phyloP scores from a whole-genome alignment of 2,329 filamentous ascomycete species.

The Purpureocillium lavendulum region DNA sequence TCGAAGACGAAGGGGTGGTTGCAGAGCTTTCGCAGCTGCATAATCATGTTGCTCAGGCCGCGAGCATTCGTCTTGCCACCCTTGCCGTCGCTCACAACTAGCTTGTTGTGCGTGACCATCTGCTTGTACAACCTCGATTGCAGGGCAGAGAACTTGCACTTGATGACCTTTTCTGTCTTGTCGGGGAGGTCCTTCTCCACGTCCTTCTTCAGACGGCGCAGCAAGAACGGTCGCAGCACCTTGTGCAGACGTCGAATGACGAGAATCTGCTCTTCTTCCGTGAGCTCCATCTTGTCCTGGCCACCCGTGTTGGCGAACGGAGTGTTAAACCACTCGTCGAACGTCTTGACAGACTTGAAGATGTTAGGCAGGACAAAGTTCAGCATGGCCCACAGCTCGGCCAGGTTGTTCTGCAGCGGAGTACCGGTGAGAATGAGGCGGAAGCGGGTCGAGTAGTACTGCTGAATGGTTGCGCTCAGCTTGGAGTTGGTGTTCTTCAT shows the following conservation, averaged over 20 bases:
- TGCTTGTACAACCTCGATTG: slow-evolving; percentile 95
- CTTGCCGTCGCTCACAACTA: slow-evolving; percentile 90
- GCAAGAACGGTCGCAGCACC: slow-evolving; percentile 91
- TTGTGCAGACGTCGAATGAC: slow-evolving; percentile 98
- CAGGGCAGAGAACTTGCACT: slow-evolving; percentile 94
- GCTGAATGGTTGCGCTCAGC: slow-evolving; percentile 85
- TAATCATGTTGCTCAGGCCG: slow-evolving; percentile 98
- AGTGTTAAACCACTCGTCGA: slow-evolving; percentile 99
- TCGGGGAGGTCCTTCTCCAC: slow-evolving; percentile 98
- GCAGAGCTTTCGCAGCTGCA: slow-evolving; percentile 97
- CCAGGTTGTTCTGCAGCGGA: slow-evolving; percentile 91
- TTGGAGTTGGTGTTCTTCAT: slow-evolving; percentile 99
- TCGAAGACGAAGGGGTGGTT: slow-evolving; percentile 99
- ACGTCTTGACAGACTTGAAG: slow-evolving; percentile 98
- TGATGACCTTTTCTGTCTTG: slow-evolving; percentile 98
- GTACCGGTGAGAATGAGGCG: slow-evolving; percentile 96
- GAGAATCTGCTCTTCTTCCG: slow-evolving; percentile 98
- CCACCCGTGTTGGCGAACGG: slow-evolving; percentile 97
- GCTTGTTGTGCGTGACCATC: slow-evolving; percentile 89
- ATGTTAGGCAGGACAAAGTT: slow-evolving; percentile 98
- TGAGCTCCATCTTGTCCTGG: slow-evolving; percentile 97
- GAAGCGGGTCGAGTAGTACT: slow-evolving; percentile 92
- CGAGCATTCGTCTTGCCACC: slow-evolving; percentile 90
- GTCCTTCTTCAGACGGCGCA: slow-evolving; percentile 98
- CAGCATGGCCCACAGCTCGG: slow-evolving; percentile 93